Conservation (phyloP, 1,284 basidiomycete genomes). For the Xanthoconium separans region DNA sequence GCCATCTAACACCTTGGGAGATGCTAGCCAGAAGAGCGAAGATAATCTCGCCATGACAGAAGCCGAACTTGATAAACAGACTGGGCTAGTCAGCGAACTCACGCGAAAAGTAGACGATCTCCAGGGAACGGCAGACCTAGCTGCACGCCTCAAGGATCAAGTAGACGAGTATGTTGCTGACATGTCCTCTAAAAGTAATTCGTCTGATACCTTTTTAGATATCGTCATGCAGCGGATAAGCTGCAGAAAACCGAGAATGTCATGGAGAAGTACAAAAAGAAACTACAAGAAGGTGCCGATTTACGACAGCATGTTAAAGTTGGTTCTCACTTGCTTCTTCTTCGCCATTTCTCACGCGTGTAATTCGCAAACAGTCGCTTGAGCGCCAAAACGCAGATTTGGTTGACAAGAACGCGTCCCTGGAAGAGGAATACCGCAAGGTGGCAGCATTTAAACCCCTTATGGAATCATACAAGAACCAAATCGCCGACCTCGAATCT, state of each 20-base stretch:
- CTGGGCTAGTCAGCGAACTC: conserved; percentile 64
- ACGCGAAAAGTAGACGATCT: conserved; percentile 82
- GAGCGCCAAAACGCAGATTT: conserved; percentile 93
- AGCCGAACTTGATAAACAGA: conserved; percentile 77
- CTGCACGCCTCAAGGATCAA: conserved; percentile 83
- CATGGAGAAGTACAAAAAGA: conserved; percentile 99
- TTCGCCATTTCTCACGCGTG: conserved; percentile 1
- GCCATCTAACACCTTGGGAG: conserved; percentile 34
- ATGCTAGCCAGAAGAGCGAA: conserved; percentile 81
- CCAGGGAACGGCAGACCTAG: conserved; percentile 76
- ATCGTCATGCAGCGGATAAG: conserved; percentile 87
- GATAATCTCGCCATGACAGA: conserved; percentile 82
- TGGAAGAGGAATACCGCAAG: conserved; percentile 91
- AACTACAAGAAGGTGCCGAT: conserved; percentile 91
- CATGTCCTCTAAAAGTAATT: background rate
- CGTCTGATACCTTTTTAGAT: conserved; percentile 43
- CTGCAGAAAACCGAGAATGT: conserved; percentile 94
- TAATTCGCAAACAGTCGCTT: conserved; percentile 52
- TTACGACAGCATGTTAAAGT: conserved; percentile 86
- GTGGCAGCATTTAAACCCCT: conserved; percentile 85
- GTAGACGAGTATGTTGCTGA: conserved; percentile 77
- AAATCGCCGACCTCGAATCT: conserved; percentile 80
- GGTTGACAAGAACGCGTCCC: conserved; percentile 85
- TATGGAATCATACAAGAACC: conserved; percentile 90
- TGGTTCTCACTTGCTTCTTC: conserved; percentile 15